Evolutionary conservation across 2,329 filamentous ascomycete genomes (phyloP).

Genomic region (Acrodontium crateriforme): DNA sequence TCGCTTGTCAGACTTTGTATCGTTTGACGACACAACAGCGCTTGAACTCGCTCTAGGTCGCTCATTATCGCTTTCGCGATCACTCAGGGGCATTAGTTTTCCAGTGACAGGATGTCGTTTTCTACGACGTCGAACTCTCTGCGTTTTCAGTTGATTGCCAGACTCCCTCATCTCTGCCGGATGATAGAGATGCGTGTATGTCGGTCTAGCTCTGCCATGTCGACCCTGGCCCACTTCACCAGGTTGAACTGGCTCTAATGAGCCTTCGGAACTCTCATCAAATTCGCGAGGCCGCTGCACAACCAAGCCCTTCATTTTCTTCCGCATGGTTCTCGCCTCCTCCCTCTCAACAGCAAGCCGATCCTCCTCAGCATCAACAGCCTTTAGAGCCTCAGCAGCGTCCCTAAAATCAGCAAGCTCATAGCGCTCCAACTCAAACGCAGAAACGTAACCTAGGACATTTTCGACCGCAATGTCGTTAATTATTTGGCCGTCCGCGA

Average conservation of each 20-base stretch:
- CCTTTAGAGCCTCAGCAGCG: too few species aligned
- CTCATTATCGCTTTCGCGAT: constrained; percentile 1
- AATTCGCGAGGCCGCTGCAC: background rate
- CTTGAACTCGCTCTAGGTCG: constrained; percentile 1
- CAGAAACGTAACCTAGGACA: too few species aligned
- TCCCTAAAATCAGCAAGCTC: too few species aligned
- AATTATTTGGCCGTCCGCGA: too few species aligned
- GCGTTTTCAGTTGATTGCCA: too few species aligned
- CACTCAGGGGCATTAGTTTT: constrained; percentile 1
- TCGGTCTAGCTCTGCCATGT: constrained; percentile 19
- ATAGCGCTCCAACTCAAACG: too few species aligned
- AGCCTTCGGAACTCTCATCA: background rate
- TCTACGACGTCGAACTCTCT: constrained; percentile 1
- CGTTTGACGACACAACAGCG: constrained; percentile 1
- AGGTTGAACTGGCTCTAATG: background rate
- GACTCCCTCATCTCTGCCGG: too few species aligned
- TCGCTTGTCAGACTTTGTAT: constrained; percentile 6
- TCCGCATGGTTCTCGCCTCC: constrained; percentile 4
- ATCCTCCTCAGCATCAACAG: constrained; percentile 1
- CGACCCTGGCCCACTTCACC: constrained; percentile 6
- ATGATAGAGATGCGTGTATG: constrained; percentile 19
- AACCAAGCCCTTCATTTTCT: constrained; percentile 3
- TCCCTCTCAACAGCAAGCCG: background rate
- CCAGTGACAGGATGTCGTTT: background rate
- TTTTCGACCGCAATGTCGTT: too few species aligned